Base-by-base conservation (phyloP, 306 rosid genomes). In the Delonix regia region DNA sequence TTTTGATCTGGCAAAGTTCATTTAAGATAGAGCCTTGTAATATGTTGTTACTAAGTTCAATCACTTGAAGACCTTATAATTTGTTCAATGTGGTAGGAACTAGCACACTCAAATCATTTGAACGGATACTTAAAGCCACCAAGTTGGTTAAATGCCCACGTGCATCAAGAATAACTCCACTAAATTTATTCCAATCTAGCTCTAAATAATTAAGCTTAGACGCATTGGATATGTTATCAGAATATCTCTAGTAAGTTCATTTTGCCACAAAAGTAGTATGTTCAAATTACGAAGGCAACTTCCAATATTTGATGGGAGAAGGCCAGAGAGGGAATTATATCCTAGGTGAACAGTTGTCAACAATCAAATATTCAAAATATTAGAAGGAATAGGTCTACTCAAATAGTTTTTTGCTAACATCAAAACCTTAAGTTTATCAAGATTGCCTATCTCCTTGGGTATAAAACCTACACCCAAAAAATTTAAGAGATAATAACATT, bases 331-430 rank as follows among this genome's bases (percentile, higher is more conserved):
- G 22, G 70, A 73, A 79, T 79, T 83, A 6, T 0, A 0, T 5
- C 60, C 49, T 41, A 78, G 74, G 25, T 27, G 21, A 44, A 83
- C 22, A 41, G 2, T 16, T 18, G 4, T 21, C 57, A 81, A 47
- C 33, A 64, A 59, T 56, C 83, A 73, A 14, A 74, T 83, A 51
- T 83, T 83, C 48, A 83, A 60, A n/a, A 83, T 13, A 49, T 27
- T 57, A 21, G 33, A 28, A 76, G 81, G 38, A 48, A 81, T 49
- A 24, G 48, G 5, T 48, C 84, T 77, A n/a, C 59, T 75, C 76
- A 81, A 28, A 0, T 19, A 0, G 24, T 74, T 79, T 16, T 3
- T 4, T 33, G n/a, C 64, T 22, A 81, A 2, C 22, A 0, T 0
- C 33, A 81, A 59, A 0, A 0, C 0, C 10, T 7, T 1, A 34